Evolutionary conservation across 306 rosid species (phyloP), one percentile per base, ranked within the genome.

Genomic region (Mimosa bimucronata): DNA sequence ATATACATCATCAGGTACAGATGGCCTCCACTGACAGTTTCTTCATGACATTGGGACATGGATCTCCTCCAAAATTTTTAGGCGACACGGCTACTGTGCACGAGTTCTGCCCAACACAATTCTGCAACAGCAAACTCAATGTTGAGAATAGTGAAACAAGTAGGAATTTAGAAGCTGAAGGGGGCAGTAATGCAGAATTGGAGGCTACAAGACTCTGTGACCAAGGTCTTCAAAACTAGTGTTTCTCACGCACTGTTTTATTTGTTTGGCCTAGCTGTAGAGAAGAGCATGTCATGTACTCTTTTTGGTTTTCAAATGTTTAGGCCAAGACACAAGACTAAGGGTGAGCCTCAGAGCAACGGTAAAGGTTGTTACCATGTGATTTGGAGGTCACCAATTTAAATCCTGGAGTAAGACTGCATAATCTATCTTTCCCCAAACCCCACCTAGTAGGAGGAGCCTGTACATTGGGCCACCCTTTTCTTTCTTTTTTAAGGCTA

Each of bases 21-120:
- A 93, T 83, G 71, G 91, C 97, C 76, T 96, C 98, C 66, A 91
- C 98, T 1, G 98, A 88, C 82, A 96, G 98, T 87, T 91, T 93
- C 91, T 96, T 96, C 97, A 96, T 86, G 44, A 96, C 89, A 71
- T 83, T 91, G 46, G 97, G 98, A 84, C 99, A 96, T 30, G 99
- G 98, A 87, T 93, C 99, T 70, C 99, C 99, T 70, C 99, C 99
- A 30, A 96, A 96, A 73, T 82, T 90, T 76, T 86, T 94, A 7
- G 97, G 93, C 3, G 88, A 88, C n/a, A 91, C 94, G 0, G 94
- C 85, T 55, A 96, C 97, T 2, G 90, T 75, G 83, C 98, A 96
- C 67, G 83, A 90, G 83, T 75, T 96, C 82, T 86, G 94, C 66
- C 99, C 99, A 26, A 96, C 66, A 85, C 98, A 96, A 71, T 79